A percentile compares a stretch with the other conserved stretches of the same genome.
These are phyloP conservation scores for Angomonas deanei DNA, from an alignment of 208 protist genomes.

Conservation along the genomic window DNA sequence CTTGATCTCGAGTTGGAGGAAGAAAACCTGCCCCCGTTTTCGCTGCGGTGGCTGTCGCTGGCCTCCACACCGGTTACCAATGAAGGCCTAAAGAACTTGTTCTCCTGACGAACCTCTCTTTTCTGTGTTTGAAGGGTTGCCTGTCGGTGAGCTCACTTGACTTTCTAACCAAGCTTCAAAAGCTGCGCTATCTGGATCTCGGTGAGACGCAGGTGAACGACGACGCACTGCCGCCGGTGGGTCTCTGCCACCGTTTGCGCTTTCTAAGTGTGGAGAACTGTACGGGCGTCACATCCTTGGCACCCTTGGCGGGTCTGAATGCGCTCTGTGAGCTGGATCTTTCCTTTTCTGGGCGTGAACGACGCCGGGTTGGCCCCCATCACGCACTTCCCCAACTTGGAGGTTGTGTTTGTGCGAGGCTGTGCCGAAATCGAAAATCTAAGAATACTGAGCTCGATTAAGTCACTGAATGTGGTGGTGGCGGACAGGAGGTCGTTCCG, in stretches of 20 bases:
- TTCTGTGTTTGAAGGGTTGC: slow-evolving; percentile 49
- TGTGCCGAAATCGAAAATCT: slow-evolving; percentile 15
- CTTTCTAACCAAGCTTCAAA: slow-evolving; percentile 20
- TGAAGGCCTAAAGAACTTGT: slow-evolving; percentile 17
- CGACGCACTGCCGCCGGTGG: slow-evolving; percentile 19
- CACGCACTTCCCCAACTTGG: slow-evolving; percentile 8
- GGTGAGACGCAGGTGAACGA: slow-evolving; percentile 42
- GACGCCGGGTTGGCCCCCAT: slow-evolving; percentile 2
- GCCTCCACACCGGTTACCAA: slow-evolving; percentile 40
- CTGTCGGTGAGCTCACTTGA: slow-evolving; percentile 12
- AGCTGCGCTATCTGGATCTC: slow-evolving; percentile 40
- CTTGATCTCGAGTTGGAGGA: slow-evolving; percentile 6
- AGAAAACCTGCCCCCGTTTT: slow-evolving; percentile 8
- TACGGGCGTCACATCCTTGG: slow-evolving; percentile 26
- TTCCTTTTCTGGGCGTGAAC: slow-evolving; percentile 20
- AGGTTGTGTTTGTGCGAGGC: slow-evolving; percentile 41
- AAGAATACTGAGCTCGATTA: neutral
- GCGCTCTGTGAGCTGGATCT: slow-evolving; percentile 46
- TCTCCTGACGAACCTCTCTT: slow-evolving; percentile 18
- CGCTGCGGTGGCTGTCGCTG: slow-evolving; percentile 41
- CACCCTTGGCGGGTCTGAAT: slow-evolving; percentile 17
- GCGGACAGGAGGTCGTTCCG: slow-evolving; percentile 10
- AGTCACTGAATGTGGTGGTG: slow-evolving; percentile 14
- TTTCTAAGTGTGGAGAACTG: slow-evolving; percentile 48
- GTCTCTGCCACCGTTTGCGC: slow-evolving; percentile 19